Base-by-base conservation (phyloP, 345 rosid genomes). In the Aegle marmelos region DNA sequence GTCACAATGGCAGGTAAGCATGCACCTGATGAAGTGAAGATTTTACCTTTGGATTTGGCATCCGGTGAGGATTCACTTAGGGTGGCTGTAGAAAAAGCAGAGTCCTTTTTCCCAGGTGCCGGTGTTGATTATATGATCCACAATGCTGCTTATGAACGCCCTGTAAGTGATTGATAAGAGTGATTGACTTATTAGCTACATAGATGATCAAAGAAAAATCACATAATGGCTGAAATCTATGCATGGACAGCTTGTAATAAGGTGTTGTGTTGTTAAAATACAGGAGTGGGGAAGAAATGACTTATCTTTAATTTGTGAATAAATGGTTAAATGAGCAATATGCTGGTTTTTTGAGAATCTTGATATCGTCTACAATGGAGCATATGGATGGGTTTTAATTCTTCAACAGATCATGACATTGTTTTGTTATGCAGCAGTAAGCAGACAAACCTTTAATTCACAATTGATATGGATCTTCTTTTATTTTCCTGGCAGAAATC, bases 81-180 rank as follows among this genome's bases (percentile, higher is more conserved):
- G 78, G 87, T 79, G 79, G 94, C 86, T n/a, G 98, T 92, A 36
- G 90, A 91, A 75, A 85, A 87, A 84, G 97, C 97, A 17, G 90
- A 91, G 71, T 88, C 87, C 30, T 87, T 84, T 74, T 95, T 93
- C 75, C 70, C 91, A 67, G 91, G 85, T 59, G 76, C 81, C 77
- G 97, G 98, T 73, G 87, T 95, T 80, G 91, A 95, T 82, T 90
- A 89, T 80, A 85, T 95, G 98, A 76, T 95, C 66, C 98, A 95
- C 72, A 95, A 95, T 70, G 99, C 98, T 41, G 99, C 99, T 61
- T 93, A 78, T 83, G 98, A 93, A 87, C 98, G 98, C 63, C 99
- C 97, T 1, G 98, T 95, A 79, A 89, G 93, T 86, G 62, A 73
- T 79, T 28, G 14, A 33, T 80, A 39, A 68, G 41, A 36, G 36